Evolutionary conservation across 2,329 filamentous ascomycete species (phyloP).

Genomic region (Corniculantispora saksenae): DNA sequence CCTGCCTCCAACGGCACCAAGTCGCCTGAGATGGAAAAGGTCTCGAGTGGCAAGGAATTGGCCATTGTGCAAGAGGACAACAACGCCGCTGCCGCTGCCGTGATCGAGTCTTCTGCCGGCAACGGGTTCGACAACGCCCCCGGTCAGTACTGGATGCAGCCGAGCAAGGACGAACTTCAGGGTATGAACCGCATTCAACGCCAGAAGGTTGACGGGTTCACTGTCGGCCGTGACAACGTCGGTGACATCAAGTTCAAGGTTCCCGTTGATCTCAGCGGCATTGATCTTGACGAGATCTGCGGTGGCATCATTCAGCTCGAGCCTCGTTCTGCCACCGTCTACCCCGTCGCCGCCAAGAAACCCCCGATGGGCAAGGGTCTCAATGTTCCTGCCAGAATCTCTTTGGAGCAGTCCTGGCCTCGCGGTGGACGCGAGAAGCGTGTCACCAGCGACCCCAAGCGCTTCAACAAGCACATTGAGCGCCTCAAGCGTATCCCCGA

Average conservation of each 20-base stretch:
- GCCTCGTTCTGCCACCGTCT: constrained; percentile 83
- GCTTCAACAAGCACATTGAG: constrained; percentile 78
- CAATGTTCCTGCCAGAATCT: constrained; percentile 86
- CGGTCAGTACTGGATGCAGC: constrained; percentile 86
- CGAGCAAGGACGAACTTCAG: constrained; percentile 71
- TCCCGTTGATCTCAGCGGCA: constrained; percentile 77
- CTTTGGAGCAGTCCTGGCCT: constrained; percentile 92
- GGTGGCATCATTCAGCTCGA: constrained; percentile 75
- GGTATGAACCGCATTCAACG: constrained; percentile 80
- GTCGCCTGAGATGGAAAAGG: constrained; percentile 67
- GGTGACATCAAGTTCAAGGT: constrained; percentile 81
- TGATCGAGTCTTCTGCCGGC: constrained; percentile 24
- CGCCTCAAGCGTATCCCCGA: constrained; percentile 76
- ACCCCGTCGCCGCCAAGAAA: constrained; percentile 74
- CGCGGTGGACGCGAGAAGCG: constrained; percentile 61
- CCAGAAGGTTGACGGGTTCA: constrained; percentile 71
- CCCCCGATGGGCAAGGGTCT: constrained; percentile 83
- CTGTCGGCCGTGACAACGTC: constrained; percentile 78
- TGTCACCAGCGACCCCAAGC: constrained; percentile 56
- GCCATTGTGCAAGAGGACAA: constrained; percentile 77
- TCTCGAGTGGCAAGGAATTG: constrained; percentile 70
- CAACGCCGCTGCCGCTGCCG: constrained; percentile 31
- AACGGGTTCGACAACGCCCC: constrained; percentile 49
- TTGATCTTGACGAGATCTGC: constrained; percentile 79
- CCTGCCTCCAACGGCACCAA: constrained; percentile 43